Evolutionary conservation across 805 yeast species (phyloP).

Genomic region (Hanseniaspora guilliermondii): DNA sequence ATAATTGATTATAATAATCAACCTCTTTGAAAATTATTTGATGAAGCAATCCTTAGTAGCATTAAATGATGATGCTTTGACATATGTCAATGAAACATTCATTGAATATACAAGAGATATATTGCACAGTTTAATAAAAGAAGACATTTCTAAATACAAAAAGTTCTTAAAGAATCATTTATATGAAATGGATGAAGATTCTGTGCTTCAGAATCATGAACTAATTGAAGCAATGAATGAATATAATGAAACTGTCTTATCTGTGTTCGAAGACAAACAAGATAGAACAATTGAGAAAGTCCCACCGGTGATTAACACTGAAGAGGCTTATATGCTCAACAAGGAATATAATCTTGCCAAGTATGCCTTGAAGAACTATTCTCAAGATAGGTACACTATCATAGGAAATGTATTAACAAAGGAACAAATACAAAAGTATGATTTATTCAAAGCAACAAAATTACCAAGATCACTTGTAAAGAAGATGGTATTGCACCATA

Average conservation of each 20-base stretch:
- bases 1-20: too few species aligned
- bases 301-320: slow-evolving; percentile 4
- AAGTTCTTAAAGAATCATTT: background rate
- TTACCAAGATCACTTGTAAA: slow-evolving; percentile 11
- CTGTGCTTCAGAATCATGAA: background rate
- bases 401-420: slow-evolving; percentile 3
- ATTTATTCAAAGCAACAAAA: slow-evolving; percentile 10
- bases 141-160: slow-evolving; percentile 5
- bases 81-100: slow-evolving; percentile 5
- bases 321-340: slow-evolving; percentile 5
- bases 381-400: slow-evolving; percentile 7
- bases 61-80: slow-evolving; percentile 1
- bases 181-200: background rate
- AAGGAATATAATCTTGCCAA: slow-evolving; percentile 9
- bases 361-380: background rate
- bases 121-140: slow-evolving; percentile 1
- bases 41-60: slow-evolving; percentile 9
- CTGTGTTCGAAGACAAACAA: background rate
- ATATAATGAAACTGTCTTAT: background rate
- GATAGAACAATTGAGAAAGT: background rate
- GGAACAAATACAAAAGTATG: slow-evolving; percentile 8
- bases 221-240: background rate
- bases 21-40: too few species aligned
- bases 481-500: slow-evolving; percentile 2
- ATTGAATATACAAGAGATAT: slow-evolving; percentile 7